phyloP scores from a whole-genome alignment of 129 eudicot genomes.

The Cynara cardunculus region DNA sequence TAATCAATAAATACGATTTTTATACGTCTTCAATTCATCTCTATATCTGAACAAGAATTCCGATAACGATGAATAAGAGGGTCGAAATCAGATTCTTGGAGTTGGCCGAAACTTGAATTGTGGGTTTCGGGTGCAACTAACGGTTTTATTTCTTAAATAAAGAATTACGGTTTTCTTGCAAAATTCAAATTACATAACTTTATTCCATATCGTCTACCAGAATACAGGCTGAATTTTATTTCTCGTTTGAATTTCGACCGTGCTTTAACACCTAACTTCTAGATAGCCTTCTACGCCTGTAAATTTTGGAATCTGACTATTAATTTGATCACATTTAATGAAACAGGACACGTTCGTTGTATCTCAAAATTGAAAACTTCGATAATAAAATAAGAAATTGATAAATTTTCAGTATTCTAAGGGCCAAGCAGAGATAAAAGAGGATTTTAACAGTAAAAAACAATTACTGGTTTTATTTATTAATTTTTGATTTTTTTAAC shows the following conservation, averaged over 20 bases:
- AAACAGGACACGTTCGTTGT: neutral
- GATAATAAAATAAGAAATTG: neutral
- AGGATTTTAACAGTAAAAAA: too few relatives aligned
- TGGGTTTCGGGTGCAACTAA: neutral
- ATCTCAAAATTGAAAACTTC: neutral
- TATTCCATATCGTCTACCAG: neutral
- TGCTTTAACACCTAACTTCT: neutral
- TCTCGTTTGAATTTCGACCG: neutral
- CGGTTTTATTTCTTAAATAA: too few relatives aligned
- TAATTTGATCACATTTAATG: neutral
- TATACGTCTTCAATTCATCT: too few relatives aligned
- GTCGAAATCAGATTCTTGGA: neutral
- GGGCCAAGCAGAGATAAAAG: neutral
- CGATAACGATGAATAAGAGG: too few relatives aligned
- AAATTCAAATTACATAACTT: too few relatives aligned
- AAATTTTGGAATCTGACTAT: neutral
- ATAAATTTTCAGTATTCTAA: too few relatives aligned
- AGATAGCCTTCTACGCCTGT: neutral
- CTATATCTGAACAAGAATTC: too few relatives aligned
- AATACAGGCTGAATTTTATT: neutral
- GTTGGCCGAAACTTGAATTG: neutral
- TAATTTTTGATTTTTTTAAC: too few relatives aligned
- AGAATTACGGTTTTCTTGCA: too few relatives aligned
- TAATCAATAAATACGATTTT: too few relatives aligned
- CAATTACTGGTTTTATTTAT: too few relatives aligned